Base-by-base conservation (phyloP, 192 early-diverging fungal species). In the Rhizoclosmatium globosum region DNA sequence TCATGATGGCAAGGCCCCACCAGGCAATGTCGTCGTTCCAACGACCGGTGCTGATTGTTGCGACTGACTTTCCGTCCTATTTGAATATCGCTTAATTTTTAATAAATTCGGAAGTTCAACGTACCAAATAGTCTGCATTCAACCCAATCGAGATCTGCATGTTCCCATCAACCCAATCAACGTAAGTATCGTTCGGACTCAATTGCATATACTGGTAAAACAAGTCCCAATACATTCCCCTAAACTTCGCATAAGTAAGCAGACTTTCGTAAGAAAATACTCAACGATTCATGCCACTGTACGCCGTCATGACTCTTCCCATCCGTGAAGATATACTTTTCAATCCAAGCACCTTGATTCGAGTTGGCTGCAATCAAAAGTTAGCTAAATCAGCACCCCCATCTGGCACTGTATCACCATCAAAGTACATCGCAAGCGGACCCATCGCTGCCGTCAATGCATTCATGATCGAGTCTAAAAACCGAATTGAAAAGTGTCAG, bases 11-110 rank as follows among this genome's bases (percentile, higher is more conserved):
- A 4, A 71, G 50, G 21, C 13, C 69, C 69, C 69, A 71, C 69
- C 69, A 71, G 0, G 42, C 69, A 56, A 71, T 71, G 38, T 71
- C 69, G 50, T 71, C 87, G 61, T 76, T 76, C 74, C 74, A 76
- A 2, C 74, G 74, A 4, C 74, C 74, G 45, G 73, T 15, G 9
- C 3, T 79, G 80, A 56, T 46, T 21, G n/a, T 73, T 15, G 64
- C 64, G 56, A 13, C 21, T 31, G 31, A 31, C 0, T 31, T 31
- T 31, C 31, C 31, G 31, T 31, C 31, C 31, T n/a, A n/a, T n/a
- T n/a, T n/a, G n/a, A n/a, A n/a, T n/a, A 57, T n/a, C 9, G 56
- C n/a, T 57, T n/a, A 57, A n/a, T n/a, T 57, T 57, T 57, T 13
- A 57, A 57, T 13, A 57, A 57, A 57, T 57, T 57, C 56, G 56